Percentiles rank a stretch among this genome's conserved stretches.
phyloP scores from a whole-genome alignment of 129 eudicot species.

The Escallonia rubra region DNA sequence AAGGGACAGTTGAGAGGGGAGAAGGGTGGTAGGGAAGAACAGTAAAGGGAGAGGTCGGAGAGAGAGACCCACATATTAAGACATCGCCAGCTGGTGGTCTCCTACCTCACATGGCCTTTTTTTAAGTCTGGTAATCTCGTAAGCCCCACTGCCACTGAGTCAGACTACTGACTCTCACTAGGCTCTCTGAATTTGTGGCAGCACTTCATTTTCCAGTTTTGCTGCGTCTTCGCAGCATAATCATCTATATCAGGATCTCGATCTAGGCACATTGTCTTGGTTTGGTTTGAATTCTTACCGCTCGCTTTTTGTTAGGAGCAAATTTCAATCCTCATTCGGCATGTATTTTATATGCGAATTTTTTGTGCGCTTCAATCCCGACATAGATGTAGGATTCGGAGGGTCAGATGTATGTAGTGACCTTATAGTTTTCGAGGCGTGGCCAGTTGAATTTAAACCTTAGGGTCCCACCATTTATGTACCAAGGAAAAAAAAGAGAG shows the following conservation, averaged over 20 bases:
- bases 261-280: too few species aligned
- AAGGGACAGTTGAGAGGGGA: background rate
- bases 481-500: too few species aligned
- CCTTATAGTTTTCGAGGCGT: too few species aligned
- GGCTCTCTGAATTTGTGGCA: conserved; percentile 1
- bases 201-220: background rate
- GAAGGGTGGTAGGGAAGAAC: conserved; percentile 2
- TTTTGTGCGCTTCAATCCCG: too few species aligned
- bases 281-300: too few species aligned
- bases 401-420: too few species aligned
- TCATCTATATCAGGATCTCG: background rate
- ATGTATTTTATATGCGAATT: too few species aligned
- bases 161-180: background rate
- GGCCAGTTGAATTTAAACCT: too few species aligned
- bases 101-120: conserved; percentile 48
- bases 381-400: too few species aligned
- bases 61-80: conserved; percentile 20
- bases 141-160: conserved; percentile 14
- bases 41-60: conserved; percentile 12
- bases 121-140: background rate
- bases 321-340: too few species aligned
- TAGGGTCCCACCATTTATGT: too few species aligned
- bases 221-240: background rate
- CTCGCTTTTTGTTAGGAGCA: too few species aligned
- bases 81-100: conserved; percentile 45